A percentile compares a stretch with the other conserved stretches of the same genome.
Evolutionary conservation across 371 early-diverging fungal species (phyloP).

Genomic region (Apophysomyces elegans): DNA sequence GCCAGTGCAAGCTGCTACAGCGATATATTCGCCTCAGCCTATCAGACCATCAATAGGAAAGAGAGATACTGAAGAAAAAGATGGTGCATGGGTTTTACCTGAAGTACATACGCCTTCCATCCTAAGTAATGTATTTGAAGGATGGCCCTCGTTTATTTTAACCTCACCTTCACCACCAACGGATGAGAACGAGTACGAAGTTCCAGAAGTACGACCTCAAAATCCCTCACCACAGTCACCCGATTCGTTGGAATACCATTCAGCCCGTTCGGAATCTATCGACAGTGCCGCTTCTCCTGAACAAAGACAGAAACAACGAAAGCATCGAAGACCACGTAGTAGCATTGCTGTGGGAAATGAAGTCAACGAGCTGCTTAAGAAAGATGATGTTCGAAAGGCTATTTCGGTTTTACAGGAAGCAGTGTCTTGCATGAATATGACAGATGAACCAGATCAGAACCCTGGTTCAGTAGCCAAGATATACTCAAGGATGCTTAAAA

Average conservation of each 20-base stretch:
- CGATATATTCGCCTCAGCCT: constrained; percentile 25
- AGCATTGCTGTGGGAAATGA: constrained; percentile 30
- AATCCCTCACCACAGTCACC: constrained; percentile 1
- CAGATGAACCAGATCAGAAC: constrained; percentile 16
- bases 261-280: constrained; percentile 7
- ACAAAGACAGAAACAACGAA: background rate
- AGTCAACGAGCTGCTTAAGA: constrained; percentile 27
- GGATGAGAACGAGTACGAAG: constrained; percentile 7
- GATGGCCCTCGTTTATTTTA: constrained; percentile 25
- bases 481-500: constrained; percentile 39
- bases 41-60: constrained; percentile 4
- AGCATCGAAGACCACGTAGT: constrained; percentile 18
- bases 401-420: constrained; percentile 33
- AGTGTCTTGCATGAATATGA: constrained; percentile 23
- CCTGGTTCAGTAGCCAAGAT: constrained; percentile 26
- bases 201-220: background rate
- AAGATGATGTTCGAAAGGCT: constrained; percentile 35
- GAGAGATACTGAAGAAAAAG: constrained; percentile 12
- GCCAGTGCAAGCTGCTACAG: constrained; percentile 23
- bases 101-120: constrained; percentile 19
- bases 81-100: constrained; percentile 10
- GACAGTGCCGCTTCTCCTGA: constrained; percentile 9
- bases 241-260: constrained; percentile 2
- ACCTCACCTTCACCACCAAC: constrained; percentile 13
- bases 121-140: constrained; percentile 30